A percentile compares a stretch with the other conserved stretches of the same genome.
These are phyloP conservation scores for Crotalaria pallida DNA, from an alignment of 306 rosid genomes.

Conservation along the genomic window DNA sequence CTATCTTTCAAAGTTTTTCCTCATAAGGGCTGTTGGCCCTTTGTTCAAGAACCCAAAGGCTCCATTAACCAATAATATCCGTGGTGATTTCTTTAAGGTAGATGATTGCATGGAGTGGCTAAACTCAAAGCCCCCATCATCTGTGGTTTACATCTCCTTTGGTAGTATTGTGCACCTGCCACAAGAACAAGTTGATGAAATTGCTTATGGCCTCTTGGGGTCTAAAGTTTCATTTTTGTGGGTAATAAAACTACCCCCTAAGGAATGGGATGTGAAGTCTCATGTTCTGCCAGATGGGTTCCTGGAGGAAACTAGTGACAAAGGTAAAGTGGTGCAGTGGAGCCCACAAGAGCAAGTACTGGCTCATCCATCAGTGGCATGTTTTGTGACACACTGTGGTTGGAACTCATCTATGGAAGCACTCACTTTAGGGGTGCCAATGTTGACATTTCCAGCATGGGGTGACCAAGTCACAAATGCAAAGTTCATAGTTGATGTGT, in stretches of 20 bases:
- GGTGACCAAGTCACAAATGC: slow-evolving; percentile 78
- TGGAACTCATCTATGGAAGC: slow-evolving; percentile 79
- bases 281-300: slow-evolving; percentile 49
- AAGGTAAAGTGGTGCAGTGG: slow-evolving; percentile 58
- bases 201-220: slow-evolving; percentile 51
- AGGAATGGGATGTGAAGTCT: background rate
- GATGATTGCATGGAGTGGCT: slow-evolving; percentile 63
- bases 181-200: slow-evolving; percentile 55
- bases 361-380: slow-evolving; percentile 49
- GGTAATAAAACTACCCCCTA: slow-evolving; percentile 49
- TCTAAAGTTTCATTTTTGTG: slow-evolving; percentile 49
- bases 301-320: slow-evolving; percentile 30
- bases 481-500: slow-evolving; percentile 56
- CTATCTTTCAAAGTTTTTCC: slow-evolving; percentile 22
- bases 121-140: slow-evolving; percentile 27
- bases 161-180: slow-evolving; percentile 48
- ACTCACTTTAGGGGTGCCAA: slow-evolving; percentile 47
- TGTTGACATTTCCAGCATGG: slow-evolving; percentile 72
- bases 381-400: slow-evolving; percentile 69
- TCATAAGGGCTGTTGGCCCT: slow-evolving; percentile 45
- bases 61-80: background rate
- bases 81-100: slow-evolving; percentile 45
- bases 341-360: slow-evolving; percentile 62
- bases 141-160: slow-evolving; percentile 65
- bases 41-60: slow-evolving; percentile 42